Evolutionary conservation across 2,329 filamentous ascomycete species (phyloP), one percentile per base, ranked within the genome.

Genomic region (Chaetomiaceae sp.): DNA sequence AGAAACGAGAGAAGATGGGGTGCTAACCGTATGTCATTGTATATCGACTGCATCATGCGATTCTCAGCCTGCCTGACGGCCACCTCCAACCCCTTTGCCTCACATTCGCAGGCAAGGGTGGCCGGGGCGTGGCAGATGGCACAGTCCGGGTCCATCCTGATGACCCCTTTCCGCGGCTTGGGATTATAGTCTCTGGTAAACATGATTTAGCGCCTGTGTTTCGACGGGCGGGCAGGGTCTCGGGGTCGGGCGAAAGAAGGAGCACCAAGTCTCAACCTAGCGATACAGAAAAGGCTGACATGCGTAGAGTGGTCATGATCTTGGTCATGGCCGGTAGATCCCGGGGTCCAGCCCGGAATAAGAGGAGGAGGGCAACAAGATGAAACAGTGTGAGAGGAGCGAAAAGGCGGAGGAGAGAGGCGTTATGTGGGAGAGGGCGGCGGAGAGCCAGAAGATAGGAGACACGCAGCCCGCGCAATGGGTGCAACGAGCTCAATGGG

Each of bases 121-220:
- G 82, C 81, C 55, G 82, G 80, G 56, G 76, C 74, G 62, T 74
- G 73, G 66, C 83, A 86, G 63, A 86, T 82, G 47, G 82, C 82
- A 67, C 83, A 86, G 68, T 85, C 80, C 38, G 82, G 82, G 62
- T 86, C 82, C 80, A 85, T 85, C 67, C 75, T 82, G 66, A 78
- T 74, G 65, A 77, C 61, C 55, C 70, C 65, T 67, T 76, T 78
- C 61, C 71, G 70, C 61, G 64, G 60, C 60, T 70, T 70, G 54
- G 66, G 61, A 48, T 70, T 68, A 55, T 67, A 63, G 50, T 73
- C 71, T 72, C 70, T 78, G 63, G 66, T 57, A 71, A 73, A 74
- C 75, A 79, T 79, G 55, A 47, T 62, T 65, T 59, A 66, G 64
- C 61, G 62, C 60, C 62, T 59, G 48, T 57, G 54, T 44, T 51